These are phyloP conservation scores for Coffea humblotiana DNA, from an alignment of 305 asterid genomes.

Conservation along the genomic window DNA sequence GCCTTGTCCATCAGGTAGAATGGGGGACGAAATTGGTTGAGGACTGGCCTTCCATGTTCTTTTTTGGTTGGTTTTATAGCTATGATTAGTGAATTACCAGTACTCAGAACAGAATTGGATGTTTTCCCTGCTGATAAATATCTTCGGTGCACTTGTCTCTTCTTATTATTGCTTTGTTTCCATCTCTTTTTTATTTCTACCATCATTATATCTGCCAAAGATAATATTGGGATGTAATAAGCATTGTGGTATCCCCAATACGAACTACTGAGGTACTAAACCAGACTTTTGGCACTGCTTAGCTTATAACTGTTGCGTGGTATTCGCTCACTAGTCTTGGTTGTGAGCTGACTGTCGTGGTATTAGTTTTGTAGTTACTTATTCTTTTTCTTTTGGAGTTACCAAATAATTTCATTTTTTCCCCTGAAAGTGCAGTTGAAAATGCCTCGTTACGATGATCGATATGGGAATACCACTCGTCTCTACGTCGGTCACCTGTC, in stretches of 20 bases:
- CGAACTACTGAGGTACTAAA: not conserved
- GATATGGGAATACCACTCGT: constrained; percentile 52
- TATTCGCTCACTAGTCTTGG: not conserved
- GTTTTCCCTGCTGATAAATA: not conserved
- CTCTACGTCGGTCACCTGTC: constrained; percentile 73
- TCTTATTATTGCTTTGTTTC: no score
- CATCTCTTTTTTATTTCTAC: not conserved
- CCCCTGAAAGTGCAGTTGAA: constrained; percentile 18
- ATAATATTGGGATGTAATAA: not conserved
- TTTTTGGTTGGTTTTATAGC: not conserved
- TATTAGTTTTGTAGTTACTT: no score
- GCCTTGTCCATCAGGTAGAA: not conserved
- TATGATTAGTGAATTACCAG: not conserved
- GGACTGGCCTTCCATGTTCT: not conserved
- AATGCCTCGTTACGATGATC: constrained; percentile 76
- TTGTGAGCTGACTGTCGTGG: not conserved
- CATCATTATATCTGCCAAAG: not conserved
- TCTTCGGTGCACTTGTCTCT: no score
- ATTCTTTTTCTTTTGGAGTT: not conserved
- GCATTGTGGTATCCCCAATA: not conserved
- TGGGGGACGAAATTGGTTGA: not conserved
- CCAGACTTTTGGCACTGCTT: not conserved
- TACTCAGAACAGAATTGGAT: not conserved
- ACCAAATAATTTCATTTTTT: not conserved
- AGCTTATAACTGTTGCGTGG: not conserved